Conservation (phyloP, 2,329 filamentous ascomycete genomes). For the Cladosporium sp. region DNA sequence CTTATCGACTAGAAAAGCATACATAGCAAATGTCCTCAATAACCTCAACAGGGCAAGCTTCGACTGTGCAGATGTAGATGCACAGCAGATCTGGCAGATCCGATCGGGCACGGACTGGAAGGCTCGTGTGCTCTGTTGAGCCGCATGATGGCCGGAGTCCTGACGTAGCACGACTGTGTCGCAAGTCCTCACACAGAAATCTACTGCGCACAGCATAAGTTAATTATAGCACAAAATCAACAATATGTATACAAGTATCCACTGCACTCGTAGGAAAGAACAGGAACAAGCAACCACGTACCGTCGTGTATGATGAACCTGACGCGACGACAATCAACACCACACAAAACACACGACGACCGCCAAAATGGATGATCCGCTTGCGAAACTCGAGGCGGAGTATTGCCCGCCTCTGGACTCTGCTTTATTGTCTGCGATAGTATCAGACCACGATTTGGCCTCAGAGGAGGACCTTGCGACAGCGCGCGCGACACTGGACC, state of each 20-base stretch:
- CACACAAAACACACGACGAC: neutral
- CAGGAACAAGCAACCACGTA: neutral
- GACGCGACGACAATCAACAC: neutral
- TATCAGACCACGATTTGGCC: constrained; percentile 69
- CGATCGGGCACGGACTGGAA: constrained; percentile 5
- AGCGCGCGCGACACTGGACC: constrained; percentile 62
- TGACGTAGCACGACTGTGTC: neutral
- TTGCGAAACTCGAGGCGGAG: constrained; percentile 55
- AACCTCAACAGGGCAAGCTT: neutral
- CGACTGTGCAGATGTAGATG: neutral
- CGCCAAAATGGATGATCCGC: constrained; percentile 31
- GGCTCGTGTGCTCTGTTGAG: neutral
- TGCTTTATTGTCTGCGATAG: constrained; percentile 72
- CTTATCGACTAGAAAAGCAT: neutral
- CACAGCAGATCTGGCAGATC: constrained; percentile 6
- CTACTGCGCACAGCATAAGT: neutral
- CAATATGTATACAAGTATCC: neutral
- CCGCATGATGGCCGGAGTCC: neutral
- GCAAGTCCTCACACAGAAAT: neutral
- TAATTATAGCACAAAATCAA: neutral
- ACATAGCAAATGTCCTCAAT: neutral
- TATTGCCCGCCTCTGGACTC: constrained; percentile 77
- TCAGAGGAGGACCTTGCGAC: constrained; percentile 53
- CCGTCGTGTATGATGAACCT: neutral
- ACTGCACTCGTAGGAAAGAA: neutral